Conservation (phyloP, 805 yeast genomes). For the Candida sonorensis region DNA sequence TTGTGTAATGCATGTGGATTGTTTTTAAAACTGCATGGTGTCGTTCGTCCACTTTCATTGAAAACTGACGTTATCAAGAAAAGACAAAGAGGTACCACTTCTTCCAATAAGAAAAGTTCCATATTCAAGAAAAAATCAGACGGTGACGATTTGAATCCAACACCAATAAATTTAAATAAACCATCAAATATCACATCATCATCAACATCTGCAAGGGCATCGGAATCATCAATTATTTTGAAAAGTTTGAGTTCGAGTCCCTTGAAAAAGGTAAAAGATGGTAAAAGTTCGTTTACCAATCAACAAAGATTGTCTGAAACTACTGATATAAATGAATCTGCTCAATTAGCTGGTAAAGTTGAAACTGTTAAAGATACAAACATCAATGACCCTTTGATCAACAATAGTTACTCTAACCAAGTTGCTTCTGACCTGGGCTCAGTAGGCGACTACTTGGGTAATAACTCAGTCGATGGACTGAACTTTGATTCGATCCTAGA, state of each 20-base stretch:
- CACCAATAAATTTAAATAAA: constrained; percentile 23
- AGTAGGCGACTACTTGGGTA: too few species aligned
- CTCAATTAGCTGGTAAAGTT: too few species aligned
- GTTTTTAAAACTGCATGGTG: constrained; percentile 90
- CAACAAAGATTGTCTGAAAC: too few species aligned
- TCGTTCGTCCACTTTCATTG: constrained; percentile 77
- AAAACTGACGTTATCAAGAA: constrained; percentile 84
- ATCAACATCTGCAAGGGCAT: too few species aligned
- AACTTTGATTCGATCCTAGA: constrained; percentile 19
- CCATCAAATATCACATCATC: too few species aligned
- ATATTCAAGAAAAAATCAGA: constrained; percentile 24
- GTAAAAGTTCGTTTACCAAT: neutral
- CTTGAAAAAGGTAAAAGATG: constrained; percentile 1
- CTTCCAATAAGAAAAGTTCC: constrained; percentile 18
- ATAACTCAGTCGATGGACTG: constrained; percentile 13
- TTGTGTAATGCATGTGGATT: constrained; percentile 96
- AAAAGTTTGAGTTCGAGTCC: neutral
- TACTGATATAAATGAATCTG: too few species aligned
- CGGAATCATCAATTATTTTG: too few species aligned
- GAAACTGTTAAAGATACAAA: too few species aligned
- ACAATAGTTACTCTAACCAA: too few species aligned
- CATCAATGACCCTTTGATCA: too few species aligned
- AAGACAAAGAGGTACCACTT: constrained; percentile 56
- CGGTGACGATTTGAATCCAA: constrained; percentile 46
- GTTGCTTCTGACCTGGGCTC: too few species aligned